Evolutionary conservation across 2,329 filamentous ascomycete genomes (phyloP).

Genomic region (Neonectria sp.): DNA sequence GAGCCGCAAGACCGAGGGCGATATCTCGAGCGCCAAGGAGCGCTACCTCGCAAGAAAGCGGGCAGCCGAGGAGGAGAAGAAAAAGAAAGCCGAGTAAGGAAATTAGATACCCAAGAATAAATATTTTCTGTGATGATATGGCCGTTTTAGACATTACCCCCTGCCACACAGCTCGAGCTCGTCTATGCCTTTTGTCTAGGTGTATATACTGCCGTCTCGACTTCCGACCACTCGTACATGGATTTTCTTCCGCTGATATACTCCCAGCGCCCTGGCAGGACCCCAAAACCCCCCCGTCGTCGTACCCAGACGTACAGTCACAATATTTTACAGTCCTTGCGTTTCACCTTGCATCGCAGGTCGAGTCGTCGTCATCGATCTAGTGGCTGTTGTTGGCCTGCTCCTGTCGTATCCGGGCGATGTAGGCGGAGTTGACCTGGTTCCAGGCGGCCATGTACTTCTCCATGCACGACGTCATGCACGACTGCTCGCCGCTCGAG

Average conservation of each 20-base stretch:
- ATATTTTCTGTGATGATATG: constrained; percentile 37
- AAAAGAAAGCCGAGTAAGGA: constrained; percentile 56
- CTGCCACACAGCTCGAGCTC: constrained; percentile 30
- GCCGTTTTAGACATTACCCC: constrained; percentile 36
- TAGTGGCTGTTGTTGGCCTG: constrained; percentile 53
- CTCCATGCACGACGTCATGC: constrained; percentile 84
- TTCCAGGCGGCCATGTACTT: constrained; percentile 90
- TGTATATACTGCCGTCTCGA: constrained; percentile 26
- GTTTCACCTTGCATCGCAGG: constrained; percentile 11
- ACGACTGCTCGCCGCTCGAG: constrained; percentile 77
- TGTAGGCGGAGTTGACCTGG: constrained; percentile 78
- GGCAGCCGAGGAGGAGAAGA: constrained; percentile 80
- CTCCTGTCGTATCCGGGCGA: constrained; percentile 74
- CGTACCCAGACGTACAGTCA: constrained; percentile 36
- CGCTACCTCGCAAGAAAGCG: constrained; percentile 84
- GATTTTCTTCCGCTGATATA: constrained; percentile 14
- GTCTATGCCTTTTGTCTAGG: constrained; percentile 39
- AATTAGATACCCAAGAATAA: constrained; percentile 50
- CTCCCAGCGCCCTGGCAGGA: not conserved
- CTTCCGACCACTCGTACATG: constrained; percentile 26
- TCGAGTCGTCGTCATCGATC: constrained; percentile 21
- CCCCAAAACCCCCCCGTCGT: constrained; percentile 4
- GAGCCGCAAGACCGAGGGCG: constrained; percentile 82
- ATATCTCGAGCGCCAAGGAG: constrained; percentile 84
- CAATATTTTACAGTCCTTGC: constrained; percentile 48